Evolutionary conservation across 1,139 yeast species (phyloP).

Genomic region (Candida tunisiensis): DNA sequence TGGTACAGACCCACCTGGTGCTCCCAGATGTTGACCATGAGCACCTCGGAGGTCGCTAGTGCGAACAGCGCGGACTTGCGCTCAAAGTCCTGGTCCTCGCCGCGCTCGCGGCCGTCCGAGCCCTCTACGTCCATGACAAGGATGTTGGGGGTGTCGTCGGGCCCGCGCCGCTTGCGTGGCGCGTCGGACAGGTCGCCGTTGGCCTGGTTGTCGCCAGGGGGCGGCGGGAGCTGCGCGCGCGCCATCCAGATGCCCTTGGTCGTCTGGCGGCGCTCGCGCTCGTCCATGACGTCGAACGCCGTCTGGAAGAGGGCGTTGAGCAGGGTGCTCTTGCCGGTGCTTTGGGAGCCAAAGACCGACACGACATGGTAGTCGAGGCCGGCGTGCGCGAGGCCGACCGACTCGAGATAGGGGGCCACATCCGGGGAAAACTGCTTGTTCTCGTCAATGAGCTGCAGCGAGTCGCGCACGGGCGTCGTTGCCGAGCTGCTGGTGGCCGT

Average conservation of each 20-base stretch:
- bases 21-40: constrained; percentile 93
- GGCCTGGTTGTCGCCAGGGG: constrained; percentile 4
- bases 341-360: constrained; percentile 93
- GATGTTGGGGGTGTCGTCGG: constrained; percentile 16
- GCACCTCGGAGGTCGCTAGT: constrained; percentile 74
- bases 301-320: constrained; percentile 77
- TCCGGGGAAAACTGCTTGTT: constrained; percentile 36
- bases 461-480: no score
- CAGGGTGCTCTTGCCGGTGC: constrained; percentile 89
- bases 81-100: constrained; percentile 97
- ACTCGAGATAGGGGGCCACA: constrained; percentile 20
- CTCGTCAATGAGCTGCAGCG: constrained; percentile 59
- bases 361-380: constrained; percentile 78
- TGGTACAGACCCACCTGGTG: constrained; percentile 93
- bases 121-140: constrained; percentile 95
- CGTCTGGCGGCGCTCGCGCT: constrained; percentile 53
- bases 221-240: constrained; percentile 19
- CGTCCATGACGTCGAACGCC: constrained; percentile 86
- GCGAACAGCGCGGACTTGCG: constrained; percentile 94
- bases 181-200: not conserved
- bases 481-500: no score
- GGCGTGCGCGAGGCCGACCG: constrained; percentile 22
- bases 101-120: constrained; percentile 94
- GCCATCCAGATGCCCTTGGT: constrained; percentile 96
- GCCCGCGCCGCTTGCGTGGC: not conserved